Evolutionary conservation across 805 yeast genomes (phyloP).

Genomic region (Candida palmyrensis): DNA sequence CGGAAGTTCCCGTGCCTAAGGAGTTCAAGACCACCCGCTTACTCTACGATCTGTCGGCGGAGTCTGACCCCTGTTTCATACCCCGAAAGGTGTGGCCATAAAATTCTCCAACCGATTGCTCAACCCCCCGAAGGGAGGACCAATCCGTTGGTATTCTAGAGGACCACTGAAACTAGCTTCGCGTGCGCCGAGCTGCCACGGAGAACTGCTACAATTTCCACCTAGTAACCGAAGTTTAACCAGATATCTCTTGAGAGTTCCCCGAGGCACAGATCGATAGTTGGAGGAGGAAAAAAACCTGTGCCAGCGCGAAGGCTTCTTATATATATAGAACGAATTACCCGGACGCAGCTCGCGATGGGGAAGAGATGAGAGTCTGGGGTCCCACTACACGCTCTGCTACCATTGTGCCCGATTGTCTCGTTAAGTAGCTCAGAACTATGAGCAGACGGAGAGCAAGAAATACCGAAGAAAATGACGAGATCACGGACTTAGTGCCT

Average conservation of each 20-base stretch:
- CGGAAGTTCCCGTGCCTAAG: constrained; percentile 19
- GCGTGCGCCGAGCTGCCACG: constrained; percentile 68
- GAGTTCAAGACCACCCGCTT: constrained; percentile 66
- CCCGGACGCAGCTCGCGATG: too few relatives aligned
- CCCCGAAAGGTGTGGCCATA: constrained; percentile 19
- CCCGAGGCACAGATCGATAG: constrained; percentile 51
- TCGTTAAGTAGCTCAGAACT: too few relatives aligned
- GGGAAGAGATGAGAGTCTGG: too few relatives aligned
- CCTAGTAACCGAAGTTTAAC: constrained; percentile 28
- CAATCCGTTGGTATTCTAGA: constrained; percentile 3
- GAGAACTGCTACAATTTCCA: constrained; percentile 29
- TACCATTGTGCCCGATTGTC: too few relatives aligned
- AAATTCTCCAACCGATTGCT: constrained; percentile 33
- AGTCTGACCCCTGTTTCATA: constrained; percentile 75
- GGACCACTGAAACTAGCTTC: constrained; percentile 46
- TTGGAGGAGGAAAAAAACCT: constrained; percentile 14
- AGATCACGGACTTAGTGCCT: constrained; percentile 23
- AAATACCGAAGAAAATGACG: neutral
- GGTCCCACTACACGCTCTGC: too few relatives aligned
- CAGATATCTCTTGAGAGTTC: constrained; percentile 33
- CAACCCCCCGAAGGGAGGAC: constrained; percentile 46
- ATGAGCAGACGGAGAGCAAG: constrained; percentile 1
- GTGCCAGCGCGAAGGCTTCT: too few relatives aligned
- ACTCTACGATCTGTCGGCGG: constrained; percentile 95
- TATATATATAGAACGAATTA: too few relatives aligned